These are phyloP conservation scores for Penicillium psychrofluorescens DNA, from an alignment of 495 filamentous ascomycete species.

Conservation along the genomic window DNA sequence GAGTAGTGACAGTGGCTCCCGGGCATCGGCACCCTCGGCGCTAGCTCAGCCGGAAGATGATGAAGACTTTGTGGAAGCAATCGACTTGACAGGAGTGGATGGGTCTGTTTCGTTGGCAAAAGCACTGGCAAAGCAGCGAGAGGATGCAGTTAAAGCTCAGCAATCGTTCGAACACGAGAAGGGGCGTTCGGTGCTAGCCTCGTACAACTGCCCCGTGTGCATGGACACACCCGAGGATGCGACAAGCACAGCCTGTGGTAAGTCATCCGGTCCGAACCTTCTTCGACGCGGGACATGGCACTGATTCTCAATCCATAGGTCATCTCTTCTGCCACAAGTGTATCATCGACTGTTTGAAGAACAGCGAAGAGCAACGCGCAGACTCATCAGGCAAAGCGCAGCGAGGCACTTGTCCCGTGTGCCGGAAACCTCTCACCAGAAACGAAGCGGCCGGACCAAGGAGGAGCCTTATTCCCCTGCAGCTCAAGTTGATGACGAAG, in stretches of 20 bases:
- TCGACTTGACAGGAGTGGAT: constrained; percentile 58
- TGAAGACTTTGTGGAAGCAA: constrained; percentile 35
- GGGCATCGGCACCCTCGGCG: neutral
- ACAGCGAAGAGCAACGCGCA: constrained; percentile 40
- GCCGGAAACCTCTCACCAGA: constrained; percentile 33
- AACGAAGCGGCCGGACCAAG: constrained; percentile 24
- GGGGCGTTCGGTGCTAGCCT: constrained; percentile 42
- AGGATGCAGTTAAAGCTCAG: constrained; percentile 37
- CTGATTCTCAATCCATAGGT: constrained; percentile 35
- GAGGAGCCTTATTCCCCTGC: constrained; percentile 43
- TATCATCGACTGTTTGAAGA: constrained; percentile 65
- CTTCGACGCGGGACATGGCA: no score
- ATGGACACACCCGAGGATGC: constrained; percentile 69
- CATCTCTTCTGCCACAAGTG: constrained; percentile 84
- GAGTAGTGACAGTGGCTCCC: neutral
- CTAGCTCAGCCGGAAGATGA: constrained; percentile 13
- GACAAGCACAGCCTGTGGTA: constrained; percentile 80
- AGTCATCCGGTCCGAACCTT: constrained; percentile 18
- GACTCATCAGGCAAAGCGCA: constrained; percentile 17
- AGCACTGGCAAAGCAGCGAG: constrained; percentile 38
- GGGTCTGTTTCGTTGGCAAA: constrained; percentile 38
- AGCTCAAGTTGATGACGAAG: constrained; percentile 53
- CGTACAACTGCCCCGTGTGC: constrained; percentile 73
- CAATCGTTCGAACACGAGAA: constrained; percentile 4
- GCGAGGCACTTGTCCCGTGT: constrained; percentile 37